Evolutionary conservation across 768 basidiomycete species (phyloP), one percentile per base, ranked within the genome.

Genomic region (Mrakia gelida): DNA sequence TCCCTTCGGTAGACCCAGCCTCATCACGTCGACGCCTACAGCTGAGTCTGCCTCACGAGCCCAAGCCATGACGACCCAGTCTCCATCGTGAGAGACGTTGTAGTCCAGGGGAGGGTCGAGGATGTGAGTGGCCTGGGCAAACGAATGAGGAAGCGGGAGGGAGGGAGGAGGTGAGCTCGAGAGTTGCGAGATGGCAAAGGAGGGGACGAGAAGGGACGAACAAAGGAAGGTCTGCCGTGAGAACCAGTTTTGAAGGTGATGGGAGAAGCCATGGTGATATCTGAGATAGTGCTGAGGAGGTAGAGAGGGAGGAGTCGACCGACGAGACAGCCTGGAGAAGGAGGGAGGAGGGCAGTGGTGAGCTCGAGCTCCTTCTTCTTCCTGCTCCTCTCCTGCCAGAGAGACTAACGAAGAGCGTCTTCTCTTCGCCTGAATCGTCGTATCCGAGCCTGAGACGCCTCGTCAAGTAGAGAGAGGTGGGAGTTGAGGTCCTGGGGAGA

Each of bases 21-120:
- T 90, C 93, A 94, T 95, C 70, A 93, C 87, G 84, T 95, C 93
- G 62, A 94, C 86, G 28, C 93, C 93, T 15, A 94, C 82, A 8
- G 63, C 75, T 21, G 38, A 30, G 32, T 15, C 38, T 28, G 62
- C 70, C 11, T 32, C 23, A 5, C 59, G 32, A 21, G 49, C 18
- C 23, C 41, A 87, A 5, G 88, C 91, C 88, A 95, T 89, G 21
- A 88, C 91, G 75, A 94, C 86, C 34, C 92, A 82, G 3, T 87
- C 88, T 81, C 90, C 91, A 83, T 95, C 93, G 82, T 95, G 93
- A 30, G 92, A 89, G 73, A 94, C 86, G 82, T 94, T 95, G 86
- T 88, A 94, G 0, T 88, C 91, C 62, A 94, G 86, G 2, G 89
- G 78, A 49, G 73, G 56, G n/a, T 49, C 71, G 70, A 81, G 80